Evolutionary conservation across 306 rosid genomes (phyloP), one percentile per base, ranked within the genome.

Genomic region (Cicer judaicum): DNA sequence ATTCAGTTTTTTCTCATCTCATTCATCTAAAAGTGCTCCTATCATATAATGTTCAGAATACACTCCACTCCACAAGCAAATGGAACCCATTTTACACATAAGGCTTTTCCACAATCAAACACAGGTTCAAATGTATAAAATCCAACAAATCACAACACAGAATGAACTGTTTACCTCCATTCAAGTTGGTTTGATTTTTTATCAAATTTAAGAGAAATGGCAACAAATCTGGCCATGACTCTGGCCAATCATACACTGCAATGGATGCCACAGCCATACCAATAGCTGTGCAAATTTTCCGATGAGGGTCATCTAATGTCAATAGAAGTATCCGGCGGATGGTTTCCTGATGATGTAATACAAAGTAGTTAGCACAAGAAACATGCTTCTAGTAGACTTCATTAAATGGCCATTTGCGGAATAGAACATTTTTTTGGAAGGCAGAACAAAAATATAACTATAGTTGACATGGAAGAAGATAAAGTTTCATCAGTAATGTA

Each of bases 191-290:
- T 79, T 84, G 92, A 77, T 84, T 78, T 80, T 77, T 88, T 48
- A 94, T 84, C 88, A 91, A 87, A 84, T 83, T 85, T 72, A 91
- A 78, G 69, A 94, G 91, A 79, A 75, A 87, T 1, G 95, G 96
- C 80, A 94, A 82, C 82, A 94, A 86, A 73, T 91, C 97, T 24
- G 98, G 89, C 98, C 98, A 94, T 67, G 74, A 82, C 79, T 91
- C 97, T 11, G 98, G 98, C 97, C 97, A 94, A 79, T 94, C 98
- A 85, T 91, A 79, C 66, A 72, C 80, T 18, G 98, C 96, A 71
- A 94, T 86, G 54, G 98, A 86, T 55, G 98, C 96, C 81, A 94
- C 89, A 74, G 93, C 97, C 98, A 94, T 88, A 80, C 98, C 89
- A 72, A 91, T 73, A 75, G 98, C 97, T 5, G 96, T 94, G 84